Evolutionary conservation across 148 eudicot genomes (phyloP), one percentile per base, ranked within the genome.

Genomic region (Rhododendron ovatum): DNA sequence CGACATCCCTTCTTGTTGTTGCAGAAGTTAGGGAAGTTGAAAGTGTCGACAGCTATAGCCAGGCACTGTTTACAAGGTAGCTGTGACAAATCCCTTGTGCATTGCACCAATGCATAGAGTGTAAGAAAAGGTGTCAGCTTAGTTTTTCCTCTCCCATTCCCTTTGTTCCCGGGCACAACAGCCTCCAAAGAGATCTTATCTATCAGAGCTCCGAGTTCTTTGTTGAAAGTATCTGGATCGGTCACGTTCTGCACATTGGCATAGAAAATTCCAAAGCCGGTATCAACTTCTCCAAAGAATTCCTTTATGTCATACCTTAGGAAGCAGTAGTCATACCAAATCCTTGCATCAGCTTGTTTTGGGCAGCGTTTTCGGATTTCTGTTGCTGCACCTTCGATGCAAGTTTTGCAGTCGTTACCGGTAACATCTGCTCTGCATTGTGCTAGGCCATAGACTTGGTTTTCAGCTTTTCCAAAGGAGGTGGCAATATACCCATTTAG

Each of bases 391-490:
- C 88, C 92, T 35, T 87, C 85, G 57, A 96, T 93, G 92, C 99
- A 96, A 59, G 41, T 79, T 45, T 90, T 83, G 90, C 99, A 96
- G 82, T 94, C 96, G 26, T 88, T 11, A 20, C 82, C 43, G 85
- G 87, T 61, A 43, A 96, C 94, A 74, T 96, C 98, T 41, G 93
- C 96, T 35, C 98, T 85, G 94, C 99, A 96, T 85, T 96, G 99
- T 26, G 96, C 94, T 9, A 95, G 86, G 83, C 97, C 99, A 41
- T 89, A 96, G 75, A 94, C 89, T 82, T 80, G 80, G 83, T 83
- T 35, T 14, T 47, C n/a, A 13, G 18, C 86, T 4, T 88, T 55
- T 30, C 97, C 98, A 73, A 81, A 81, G 2, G 99, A 92, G 85
- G 96, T 82, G 41, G 88, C 81, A 11, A 86, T 51, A 82, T 84